Evolutionary conservation across 768 basidiomycete species (phyloP).

Genomic region (Lactarius sanguifluus): DNA sequence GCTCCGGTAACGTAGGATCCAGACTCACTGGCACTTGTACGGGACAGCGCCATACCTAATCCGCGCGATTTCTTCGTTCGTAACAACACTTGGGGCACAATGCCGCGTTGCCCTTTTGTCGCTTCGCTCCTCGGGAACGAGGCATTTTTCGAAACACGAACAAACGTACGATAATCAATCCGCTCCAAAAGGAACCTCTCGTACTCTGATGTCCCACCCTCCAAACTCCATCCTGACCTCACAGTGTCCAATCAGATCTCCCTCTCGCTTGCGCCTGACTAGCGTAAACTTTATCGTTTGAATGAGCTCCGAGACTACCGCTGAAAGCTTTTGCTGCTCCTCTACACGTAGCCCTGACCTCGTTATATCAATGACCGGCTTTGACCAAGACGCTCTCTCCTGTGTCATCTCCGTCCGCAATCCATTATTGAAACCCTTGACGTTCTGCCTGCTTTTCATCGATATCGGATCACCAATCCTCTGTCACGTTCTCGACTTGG

Average conservation of each 20-base stretch:
- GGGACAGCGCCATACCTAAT: too few species aligned
- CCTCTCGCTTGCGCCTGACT: neutral
- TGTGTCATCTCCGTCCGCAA: slow-evolving; percentile 46
- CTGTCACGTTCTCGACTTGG: slow-evolving; percentile 45
- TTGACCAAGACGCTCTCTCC: slow-evolving; percentile 46
- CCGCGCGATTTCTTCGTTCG: too few species aligned
- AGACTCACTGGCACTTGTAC: too few species aligned
- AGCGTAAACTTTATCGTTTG: neutral
- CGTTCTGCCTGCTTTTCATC: slow-evolving; percentile 47
- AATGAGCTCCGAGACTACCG: neutral
- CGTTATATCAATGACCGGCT: slow-evolving; percentile 30
- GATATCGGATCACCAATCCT: slow-evolving; percentile 49
- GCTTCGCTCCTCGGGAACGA: neutral
- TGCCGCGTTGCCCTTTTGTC: too few species aligned
- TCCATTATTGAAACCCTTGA: slow-evolving; percentile 47
- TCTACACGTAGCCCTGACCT: neutral
- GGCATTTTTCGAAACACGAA: neutral
- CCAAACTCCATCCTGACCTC: neutral
- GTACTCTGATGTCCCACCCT: neutral
- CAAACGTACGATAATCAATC: neutral
- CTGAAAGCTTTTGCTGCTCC: neutral
- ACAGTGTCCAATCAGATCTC: neutral
- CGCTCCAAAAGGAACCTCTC: neutral
- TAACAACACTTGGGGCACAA: too few species aligned
- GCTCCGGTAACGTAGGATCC: too few species aligned